Conservation (phyloP, 1,139 yeast species). For the Taiozyma sp. region DNA sequence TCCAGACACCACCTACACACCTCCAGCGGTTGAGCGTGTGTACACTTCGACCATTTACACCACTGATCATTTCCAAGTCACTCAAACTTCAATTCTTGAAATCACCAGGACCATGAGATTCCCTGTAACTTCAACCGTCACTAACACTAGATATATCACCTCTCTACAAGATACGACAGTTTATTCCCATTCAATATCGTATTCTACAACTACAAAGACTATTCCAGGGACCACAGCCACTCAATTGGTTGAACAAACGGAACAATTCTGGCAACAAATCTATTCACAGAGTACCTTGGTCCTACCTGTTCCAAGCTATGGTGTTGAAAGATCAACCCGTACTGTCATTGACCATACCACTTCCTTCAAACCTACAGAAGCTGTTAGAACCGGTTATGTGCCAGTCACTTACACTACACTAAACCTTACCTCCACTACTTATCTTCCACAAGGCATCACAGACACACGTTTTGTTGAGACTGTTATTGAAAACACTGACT, state of each 20-base stretch:
- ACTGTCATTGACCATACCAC: constrained; percentile 1
- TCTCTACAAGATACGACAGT: constrained; percentile 1
- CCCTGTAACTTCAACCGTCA: constrained; percentile 6
- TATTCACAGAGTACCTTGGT: constrained; percentile 7
- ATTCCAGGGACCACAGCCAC: constrained; percentile 9
- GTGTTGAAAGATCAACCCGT: constrained; percentile 3
- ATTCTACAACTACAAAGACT: constrained; percentile 8
- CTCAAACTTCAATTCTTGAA: constrained; percentile 5
- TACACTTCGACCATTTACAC: constrained; percentile 9
- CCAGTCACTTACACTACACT: constrained; percentile 1
- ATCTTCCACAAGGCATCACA: constrained; percentile 1
- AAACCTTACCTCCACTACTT: constrained; percentile 14
- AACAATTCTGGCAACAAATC: constrained; percentile 5
- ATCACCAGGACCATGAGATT: constrained; percentile 5
- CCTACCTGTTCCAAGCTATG: constrained; percentile 12
- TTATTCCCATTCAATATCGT: constrained; percentile 7
- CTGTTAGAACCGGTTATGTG: constrained; percentile 2
- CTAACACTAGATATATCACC: constrained; percentile 6
- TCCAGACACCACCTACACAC: neutral
- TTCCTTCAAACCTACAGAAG: constrained; percentile 2
- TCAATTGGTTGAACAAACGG: neutral
- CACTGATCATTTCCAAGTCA: constrained; percentile 1
- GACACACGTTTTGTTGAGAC: constrained; percentile 2
- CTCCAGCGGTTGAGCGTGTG: neutral
- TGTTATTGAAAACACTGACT: neutral